phyloP scores from a whole-genome alignment of 2,329 filamentous ascomycete species.

The Hirsutella minnesotensis region DNA sequence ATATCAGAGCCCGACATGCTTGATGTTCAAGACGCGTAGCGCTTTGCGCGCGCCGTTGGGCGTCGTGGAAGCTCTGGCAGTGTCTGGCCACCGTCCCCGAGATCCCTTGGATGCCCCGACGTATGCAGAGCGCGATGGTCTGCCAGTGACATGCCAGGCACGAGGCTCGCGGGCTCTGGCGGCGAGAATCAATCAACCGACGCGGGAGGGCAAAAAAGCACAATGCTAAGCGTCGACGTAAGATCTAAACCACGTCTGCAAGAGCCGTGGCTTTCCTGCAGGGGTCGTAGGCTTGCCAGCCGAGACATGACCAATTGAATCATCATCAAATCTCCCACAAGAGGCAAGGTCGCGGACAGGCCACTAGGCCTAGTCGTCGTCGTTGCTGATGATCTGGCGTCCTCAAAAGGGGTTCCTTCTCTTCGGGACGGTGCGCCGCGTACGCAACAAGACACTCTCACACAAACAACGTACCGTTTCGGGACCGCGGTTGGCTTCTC shows the following conservation, averaged over 20 bases:
- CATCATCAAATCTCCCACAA: neutral
- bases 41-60: too few species aligned
- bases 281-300: slow-evolving; percentile 2
- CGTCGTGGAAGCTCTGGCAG: too few species aligned
- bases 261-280: neutral
- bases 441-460: too few species aligned
- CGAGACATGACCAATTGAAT: slow-evolving; percentile 2
- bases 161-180: neutral
- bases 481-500: too few species aligned
- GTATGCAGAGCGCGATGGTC: slow-evolving; percentile 2
- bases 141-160: neutral
- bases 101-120: slow-evolving; percentile 2
- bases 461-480: too few species aligned
- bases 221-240: neutral
- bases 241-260: too few species aligned
- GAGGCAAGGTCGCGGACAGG: neutral
- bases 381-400: neutral
- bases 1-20: too few species aligned
- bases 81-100: too few species aligned
- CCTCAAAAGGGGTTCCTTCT: too few species aligned
- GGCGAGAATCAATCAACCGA: slow-evolving; percentile 4
- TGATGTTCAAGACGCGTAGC: too few species aligned
- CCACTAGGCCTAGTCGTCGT: neutral
- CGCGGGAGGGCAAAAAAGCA: neutral
- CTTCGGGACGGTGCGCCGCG: too few species aligned